phyloP scores from a whole-genome alignment of 2,329 filamentous ascomycete genomes.

The Dactylellina cionopaga region DNA sequence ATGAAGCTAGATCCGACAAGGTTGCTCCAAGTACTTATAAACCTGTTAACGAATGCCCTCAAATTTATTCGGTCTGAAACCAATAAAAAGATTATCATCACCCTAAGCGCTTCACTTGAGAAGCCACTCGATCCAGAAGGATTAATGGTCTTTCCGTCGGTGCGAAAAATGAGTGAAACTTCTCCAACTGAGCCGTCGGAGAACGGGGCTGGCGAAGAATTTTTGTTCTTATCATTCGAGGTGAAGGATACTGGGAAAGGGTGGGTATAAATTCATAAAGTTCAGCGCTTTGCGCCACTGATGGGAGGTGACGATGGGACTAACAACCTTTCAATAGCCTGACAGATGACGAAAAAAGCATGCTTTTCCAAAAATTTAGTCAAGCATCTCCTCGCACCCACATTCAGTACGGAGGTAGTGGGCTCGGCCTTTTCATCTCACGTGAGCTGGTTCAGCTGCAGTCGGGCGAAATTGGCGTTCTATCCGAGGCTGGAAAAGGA shows the following conservation, averaged over 20 bases:
- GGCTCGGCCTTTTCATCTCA: constrained; percentile 78
- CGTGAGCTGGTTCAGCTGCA: constrained; percentile 79
- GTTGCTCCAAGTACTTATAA: constrained; percentile 36
- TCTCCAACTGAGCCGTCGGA: constrained; percentile 55
- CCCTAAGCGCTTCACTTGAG: constrained; percentile 18
- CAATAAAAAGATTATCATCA: constrained; percentile 24
- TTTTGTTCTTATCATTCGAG: constrained; percentile 74
- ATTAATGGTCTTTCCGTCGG: constrained; percentile 35
- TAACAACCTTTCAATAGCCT: constrained; percentile 52
- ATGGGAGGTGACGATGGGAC: constrained; percentile 30
- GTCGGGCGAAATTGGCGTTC: constrained; percentile 79
- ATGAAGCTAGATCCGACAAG: constrained; percentile 34
- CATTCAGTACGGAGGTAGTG: constrained; percentile 76
- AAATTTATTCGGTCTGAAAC: constrained; percentile 70
- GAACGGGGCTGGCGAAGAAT: constrained; percentile 62
- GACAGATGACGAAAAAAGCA: constrained; percentile 52
- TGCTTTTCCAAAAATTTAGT: constrained; percentile 55
- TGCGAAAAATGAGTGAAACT: constrained; percentile 57
- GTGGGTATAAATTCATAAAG: constrained; percentile 6
- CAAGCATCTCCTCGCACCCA: constrained; percentile 66
- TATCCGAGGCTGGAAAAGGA: constrained; percentile 73
- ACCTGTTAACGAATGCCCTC: constrained; percentile 68
- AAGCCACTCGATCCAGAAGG: constrained; percentile 24
- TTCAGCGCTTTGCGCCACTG: neutral
- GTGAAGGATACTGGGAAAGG: constrained; percentile 82